Evolutionary conservation across 169 alveolate genomes (phyloP), one percentile per base, ranked within the genome.

Genomic region (Babesia sp.): DNA sequence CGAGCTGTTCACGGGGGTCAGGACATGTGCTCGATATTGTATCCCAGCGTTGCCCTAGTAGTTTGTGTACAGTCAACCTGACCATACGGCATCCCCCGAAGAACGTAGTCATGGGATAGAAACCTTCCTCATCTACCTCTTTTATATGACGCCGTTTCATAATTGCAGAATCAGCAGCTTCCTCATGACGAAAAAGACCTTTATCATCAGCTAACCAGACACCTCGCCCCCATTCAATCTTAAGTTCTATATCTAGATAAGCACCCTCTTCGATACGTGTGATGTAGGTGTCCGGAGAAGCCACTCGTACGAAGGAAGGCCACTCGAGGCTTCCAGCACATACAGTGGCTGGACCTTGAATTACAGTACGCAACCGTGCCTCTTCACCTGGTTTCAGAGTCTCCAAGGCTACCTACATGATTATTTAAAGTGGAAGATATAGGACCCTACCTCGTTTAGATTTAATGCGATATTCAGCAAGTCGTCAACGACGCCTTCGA

Each of bases 191-290:
- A 59, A 71, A 83, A 46, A 91, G 77, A 75, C 92, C 92, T n/a
- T 70, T 51, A 5, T 53, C 42, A 36, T 86, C 92, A 24, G 90
- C 92, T 5, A 86, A 66, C 90, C 91, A 86, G 46, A 59, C 60
- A 11, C 95, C 95, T 22, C 93, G 64, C 1, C 94, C 94, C 92
- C 93, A 91, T 71, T 91, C 95, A 28, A 91, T 84, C 54, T 91
- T 90, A 9, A 91, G 44, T 18, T 91, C 93, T 18, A 91, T 75
- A 54, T 90, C 94, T 14, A 91, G 46, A 26, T 42, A 72, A 18
- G 90, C 94, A 41, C 87, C 87, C 70, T 86, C 91, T 31, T 91
- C 88, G 18, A 91, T 42, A 18, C 77, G 79, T 39, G 93, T 75
- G 16, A 91, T 86, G 73, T 86, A 90, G 48, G 90, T 87, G 54